Conservation (phyloP, 164 flowering plant genomes). For the Euptelea pleiosperma region DNA sequence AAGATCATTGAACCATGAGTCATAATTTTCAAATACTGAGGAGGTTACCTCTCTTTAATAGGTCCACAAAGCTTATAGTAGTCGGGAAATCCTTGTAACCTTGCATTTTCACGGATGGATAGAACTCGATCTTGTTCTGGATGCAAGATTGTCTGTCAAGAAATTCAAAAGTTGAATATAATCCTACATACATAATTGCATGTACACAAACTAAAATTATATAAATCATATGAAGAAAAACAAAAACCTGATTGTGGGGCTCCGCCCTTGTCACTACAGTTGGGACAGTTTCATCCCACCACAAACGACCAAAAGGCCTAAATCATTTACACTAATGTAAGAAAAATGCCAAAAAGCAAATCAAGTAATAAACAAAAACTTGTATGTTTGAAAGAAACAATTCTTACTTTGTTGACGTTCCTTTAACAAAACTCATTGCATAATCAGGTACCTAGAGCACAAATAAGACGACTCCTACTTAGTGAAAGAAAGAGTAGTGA, state of each 20-base stretch:
- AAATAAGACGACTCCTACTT: background rate
- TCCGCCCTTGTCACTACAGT: conserved; percentile 89
- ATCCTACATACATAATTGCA: background rate
- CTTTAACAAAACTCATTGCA: conserved; percentile 59
- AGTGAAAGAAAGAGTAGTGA: background rate
- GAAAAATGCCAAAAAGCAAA: background rate
- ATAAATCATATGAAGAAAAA: background rate
- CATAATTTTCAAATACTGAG: no score
- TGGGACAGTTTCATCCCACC: conserved; percentile 90
- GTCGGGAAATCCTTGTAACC: conserved; percentile 83
- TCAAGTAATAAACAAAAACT: background rate
- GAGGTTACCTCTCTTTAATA: conserved; percentile 48
- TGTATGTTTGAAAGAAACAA: background rate
- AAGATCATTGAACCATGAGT: no score
- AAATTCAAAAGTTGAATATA: background rate
- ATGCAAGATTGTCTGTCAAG: conserved; percentile 49
- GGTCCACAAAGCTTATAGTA: conserved; percentile 60
- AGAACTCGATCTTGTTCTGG: conserved; percentile 84
- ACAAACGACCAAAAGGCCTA: conserved; percentile 80
- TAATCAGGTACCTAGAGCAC: conserved; percentile 65
- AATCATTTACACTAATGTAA: background rate
- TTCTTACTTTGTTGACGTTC: conserved; percentile 65
- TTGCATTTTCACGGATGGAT: conserved; percentile 77
- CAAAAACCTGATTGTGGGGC: conserved; percentile 81
- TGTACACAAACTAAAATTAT: background rate